A percentile compares a stretch with the other conserved stretches of the same genome.
These are phyloP conservation scores for Trametes hirsuta DNA, from an alignment of 1,284 basidiomycete species.

Conservation along the genomic window DNA sequence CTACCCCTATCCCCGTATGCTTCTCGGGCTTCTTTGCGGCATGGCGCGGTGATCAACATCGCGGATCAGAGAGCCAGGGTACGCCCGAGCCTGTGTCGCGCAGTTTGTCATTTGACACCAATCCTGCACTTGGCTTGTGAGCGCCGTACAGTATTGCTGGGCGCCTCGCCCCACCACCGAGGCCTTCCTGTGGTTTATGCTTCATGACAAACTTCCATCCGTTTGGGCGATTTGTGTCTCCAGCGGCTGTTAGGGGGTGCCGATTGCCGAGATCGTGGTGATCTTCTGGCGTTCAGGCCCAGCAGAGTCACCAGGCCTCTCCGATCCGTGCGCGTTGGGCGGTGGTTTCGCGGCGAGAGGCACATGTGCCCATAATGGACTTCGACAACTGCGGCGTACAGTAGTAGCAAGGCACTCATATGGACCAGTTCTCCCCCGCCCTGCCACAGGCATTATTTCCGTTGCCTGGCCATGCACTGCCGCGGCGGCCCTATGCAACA, in stretches of 20 bases:
- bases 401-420: background rate
- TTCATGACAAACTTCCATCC: background rate
- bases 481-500: constrained; percentile 4
- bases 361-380: background rate
- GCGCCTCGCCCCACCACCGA: background rate
- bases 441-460: background rate
- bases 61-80: constrained; percentile 4
- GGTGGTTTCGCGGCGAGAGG: background rate
- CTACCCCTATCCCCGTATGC: background rate
- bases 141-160: no score
- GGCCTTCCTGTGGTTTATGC: background rate
- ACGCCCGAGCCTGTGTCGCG: background rate
- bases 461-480: constrained; percentile 9
- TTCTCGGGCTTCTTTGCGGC: background rate
- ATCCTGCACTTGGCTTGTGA: background rate
- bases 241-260: no score
- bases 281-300: no score
- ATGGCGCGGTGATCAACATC: constrained; percentile 24
- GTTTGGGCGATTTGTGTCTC: background rate
- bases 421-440: background rate
- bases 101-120: constrained; percentile 2
- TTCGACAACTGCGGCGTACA: background rate
- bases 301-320: no score
- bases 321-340: no score
- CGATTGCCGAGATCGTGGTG: no score